phyloP scores from a whole-genome alignment of 192 early-diverging fungal genomes.

The Coemansia guatemalensis region DNA sequence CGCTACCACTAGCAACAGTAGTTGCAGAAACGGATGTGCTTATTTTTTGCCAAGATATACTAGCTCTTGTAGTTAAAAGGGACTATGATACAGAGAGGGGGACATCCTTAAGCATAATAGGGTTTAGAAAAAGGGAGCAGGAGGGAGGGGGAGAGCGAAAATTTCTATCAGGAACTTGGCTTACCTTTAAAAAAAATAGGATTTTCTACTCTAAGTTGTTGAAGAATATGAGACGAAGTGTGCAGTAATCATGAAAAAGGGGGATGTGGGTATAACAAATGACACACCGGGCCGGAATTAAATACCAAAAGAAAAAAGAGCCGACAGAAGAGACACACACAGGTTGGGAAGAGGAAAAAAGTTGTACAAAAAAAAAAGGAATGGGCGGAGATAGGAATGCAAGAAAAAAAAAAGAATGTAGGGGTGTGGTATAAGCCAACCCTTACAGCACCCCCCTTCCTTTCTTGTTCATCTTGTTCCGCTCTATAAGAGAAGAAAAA shows the following conservation, averaged over 20 bases:
- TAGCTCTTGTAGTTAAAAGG: neutral
- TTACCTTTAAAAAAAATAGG: neutral
- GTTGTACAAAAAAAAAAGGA: neutral
- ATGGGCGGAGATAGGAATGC: constrained; percentile 2
- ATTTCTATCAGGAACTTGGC: neutral
- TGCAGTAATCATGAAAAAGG: constrained; percentile 4
- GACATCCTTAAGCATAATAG: neutral
- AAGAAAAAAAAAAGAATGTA: neutral
- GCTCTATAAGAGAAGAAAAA: neutral
- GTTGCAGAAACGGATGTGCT: neutral
- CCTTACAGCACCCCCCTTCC: neutral
- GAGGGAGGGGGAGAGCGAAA: neutral
- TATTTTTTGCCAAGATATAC: neutral
- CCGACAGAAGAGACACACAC: constrained; percentile 10
- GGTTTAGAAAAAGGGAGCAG: neutral
- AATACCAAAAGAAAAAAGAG: neutral
- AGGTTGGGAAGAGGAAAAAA: constrained; percentile 6
- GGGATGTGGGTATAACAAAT: neutral
- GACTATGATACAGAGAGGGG: neutral
- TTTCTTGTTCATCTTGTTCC: neutral
- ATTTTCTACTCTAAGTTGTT: neutral
- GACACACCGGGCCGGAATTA: constrained; percentile 5
- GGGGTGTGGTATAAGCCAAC: neutral
- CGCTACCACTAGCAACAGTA: neutral
- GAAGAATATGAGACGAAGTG: neutral